Percentiles rank a stretch among this genome's conserved stretches.
Evolutionary conservation across 331 rosid species (phyloP).

Genomic region (Stylosanthes scabra): DNA sequence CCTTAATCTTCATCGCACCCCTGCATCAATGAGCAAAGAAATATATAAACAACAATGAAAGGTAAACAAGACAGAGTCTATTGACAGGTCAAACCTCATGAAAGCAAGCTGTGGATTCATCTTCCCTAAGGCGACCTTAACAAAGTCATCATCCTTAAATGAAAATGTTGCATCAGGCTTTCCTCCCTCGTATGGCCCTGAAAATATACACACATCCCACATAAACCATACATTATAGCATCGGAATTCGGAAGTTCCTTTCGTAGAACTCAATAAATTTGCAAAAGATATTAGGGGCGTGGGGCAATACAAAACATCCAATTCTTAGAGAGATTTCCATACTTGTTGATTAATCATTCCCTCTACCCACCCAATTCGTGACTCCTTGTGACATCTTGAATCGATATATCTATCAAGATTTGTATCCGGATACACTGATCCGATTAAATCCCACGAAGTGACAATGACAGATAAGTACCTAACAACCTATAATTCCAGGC

Average conservation of each 20-base stretch:
- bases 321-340: background rate
- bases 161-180: slow-evolving; percentile 90
- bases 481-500: too few relatives aligned
- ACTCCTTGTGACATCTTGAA: too few relatives aligned
- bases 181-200: slow-evolving; percentile 87
- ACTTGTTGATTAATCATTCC: background rate
- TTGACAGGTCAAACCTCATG: slow-evolving; percentile 63
- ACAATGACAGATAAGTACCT: too few relatives aligned
- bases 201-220: slow-evolving; percentile 17
- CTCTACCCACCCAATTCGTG: too few relatives aligned
- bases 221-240: slow-evolving; percentile 10
- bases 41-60: slow-evolving; percentile 10
- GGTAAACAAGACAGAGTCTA: background rate
- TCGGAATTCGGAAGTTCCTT: background rate
- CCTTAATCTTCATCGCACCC: slow-evolving; percentile 90
- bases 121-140: slow-evolving; percentile 88
- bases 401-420: too few relatives aligned
- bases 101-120: slow-evolving; percentile 94
- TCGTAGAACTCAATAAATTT: background rate
- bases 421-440: too few relatives aligned
- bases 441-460: too few relatives aligned
- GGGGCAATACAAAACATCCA: background rate
- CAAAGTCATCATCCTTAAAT: slow-evolving; percentile 88
- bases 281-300: slow-evolving; percentile 9
- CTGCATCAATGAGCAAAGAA: slow-evolving; percentile 43